Evolutionary conservation across 2,329 filamentous ascomycete genomes (phyloP).

Genomic region (Didymella sp.): DNA sequence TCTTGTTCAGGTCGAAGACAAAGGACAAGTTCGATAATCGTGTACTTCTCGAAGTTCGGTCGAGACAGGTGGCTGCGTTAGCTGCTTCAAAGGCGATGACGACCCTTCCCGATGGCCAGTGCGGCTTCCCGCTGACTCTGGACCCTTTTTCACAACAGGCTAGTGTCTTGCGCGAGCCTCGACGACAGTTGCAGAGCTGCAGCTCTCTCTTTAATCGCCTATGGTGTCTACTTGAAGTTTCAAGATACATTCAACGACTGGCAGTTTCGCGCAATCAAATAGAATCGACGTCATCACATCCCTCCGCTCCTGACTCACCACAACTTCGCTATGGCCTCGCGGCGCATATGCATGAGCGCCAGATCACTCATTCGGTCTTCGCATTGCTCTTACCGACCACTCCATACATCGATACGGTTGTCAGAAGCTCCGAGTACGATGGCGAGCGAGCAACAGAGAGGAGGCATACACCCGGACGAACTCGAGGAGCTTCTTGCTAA

Average conservation of each 20-base stretch:
- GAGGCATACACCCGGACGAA: constrained; percentile 34
- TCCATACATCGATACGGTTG: constrained; percentile 14
- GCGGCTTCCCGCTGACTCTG: constrained; percentile 31
- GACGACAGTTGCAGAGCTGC: constrained; percentile 16
- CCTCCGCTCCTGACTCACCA: background rate
- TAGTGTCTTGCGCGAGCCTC: constrained; percentile 28
- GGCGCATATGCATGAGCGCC: constrained; percentile 5
- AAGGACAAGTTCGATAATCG: constrained; percentile 12
- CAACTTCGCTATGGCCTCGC: constrained; percentile 25
- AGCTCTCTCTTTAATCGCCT: background rate
- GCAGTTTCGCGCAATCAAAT: background rate
- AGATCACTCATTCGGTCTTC: constrained; percentile 8
- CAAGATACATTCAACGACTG: background rate
- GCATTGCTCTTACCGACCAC: constrained; percentile 11
- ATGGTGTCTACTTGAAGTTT: background rate
- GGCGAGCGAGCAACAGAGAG: constrained; percentile 8
- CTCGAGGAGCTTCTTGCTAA: constrained; percentile 62
- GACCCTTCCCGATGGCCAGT: constrained; percentile 35
- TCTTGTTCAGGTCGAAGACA: background rate
- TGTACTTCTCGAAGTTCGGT: constrained; percentile 28
- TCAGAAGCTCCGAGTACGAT: background rate
- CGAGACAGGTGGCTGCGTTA: constrained; percentile 46
- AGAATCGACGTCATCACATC: background rate
- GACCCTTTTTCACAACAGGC: constrained; percentile 24
- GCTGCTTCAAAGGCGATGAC: constrained; percentile 43